Base-by-base conservation (phyloP, 352 stramenopile species). In the Detonula confervacea region DNA sequence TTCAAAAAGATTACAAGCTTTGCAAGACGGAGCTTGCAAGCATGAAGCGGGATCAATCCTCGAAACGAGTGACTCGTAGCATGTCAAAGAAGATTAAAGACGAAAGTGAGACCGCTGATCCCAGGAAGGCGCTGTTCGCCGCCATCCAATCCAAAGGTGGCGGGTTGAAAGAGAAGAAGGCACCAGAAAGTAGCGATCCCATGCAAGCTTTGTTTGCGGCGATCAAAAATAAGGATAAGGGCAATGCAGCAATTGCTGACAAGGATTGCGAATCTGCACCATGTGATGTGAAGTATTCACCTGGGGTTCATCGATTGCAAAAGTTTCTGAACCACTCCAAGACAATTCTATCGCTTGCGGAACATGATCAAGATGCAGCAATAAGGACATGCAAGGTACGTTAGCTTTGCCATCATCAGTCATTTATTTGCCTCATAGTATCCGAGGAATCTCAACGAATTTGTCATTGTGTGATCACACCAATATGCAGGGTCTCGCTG, bases 11-110 rank as follows among this genome's bases (percentile, higher is more conserved):
- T 16, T 80, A 86, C n/a, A 20, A 87, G 11, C 80, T 86, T 25
- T 93, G 87, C 73, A 83, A 88, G 60, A 81, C 68, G 33, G 89
- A 93, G 49, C 76, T 92, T 5, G 69, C 73, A 6, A 71, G 39
- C 6, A 80, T 94, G 60, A 88, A 88, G 33, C 83, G 80, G 16
- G 84, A 87, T 30, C 80, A 87, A 56, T 68, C 68, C 35, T 74
- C 80, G 4, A 91, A 77, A 39, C 39, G 46, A 49, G 44, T 62
- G 6, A 76, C 63, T 5, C 64, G 51, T 11, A 84, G 63, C 24
- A n/a, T n/a, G n/a, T n/a, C n/a, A n/a, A n/a, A n/a, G n/a, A n/a
- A n/a, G n/a, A n/a, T n/a, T n/a, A n/a, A n/a, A n/a, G n/a, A n/a
- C 35, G 44, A 72, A 44, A 55, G 51, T 37, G 68, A n/a, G n/a